These are phyloP conservation scores for Neonectria coccinea DNA, from an alignment of 2,329 filamentous ascomycete species.

Conservation along the genomic window DNA sequence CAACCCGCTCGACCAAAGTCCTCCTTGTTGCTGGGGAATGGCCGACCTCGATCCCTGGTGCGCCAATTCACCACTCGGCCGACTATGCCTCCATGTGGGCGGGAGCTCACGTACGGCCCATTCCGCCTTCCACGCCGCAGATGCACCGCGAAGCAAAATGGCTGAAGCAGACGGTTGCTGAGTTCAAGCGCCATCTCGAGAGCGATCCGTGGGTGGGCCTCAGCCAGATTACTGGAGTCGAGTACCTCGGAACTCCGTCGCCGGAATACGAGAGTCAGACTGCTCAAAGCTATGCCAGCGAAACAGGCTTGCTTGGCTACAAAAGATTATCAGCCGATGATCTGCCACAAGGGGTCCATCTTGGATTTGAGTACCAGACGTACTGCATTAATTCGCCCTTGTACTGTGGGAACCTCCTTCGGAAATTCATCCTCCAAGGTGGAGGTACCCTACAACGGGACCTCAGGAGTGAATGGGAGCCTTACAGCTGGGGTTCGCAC, in stretches of 20 bases:
- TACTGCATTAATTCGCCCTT: constrained; percentile 68
- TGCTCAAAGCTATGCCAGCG: constrained; percentile 40
- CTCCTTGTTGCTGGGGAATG: constrained; percentile 51
- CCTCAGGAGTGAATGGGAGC: constrained; percentile 49
- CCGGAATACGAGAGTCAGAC: constrained; percentile 52
- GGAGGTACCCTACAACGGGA: constrained; percentile 46
- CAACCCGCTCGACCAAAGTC: constrained; percentile 25
- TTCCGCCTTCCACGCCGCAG: constrained; percentile 54
- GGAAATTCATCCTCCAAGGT: constrained; percentile 47
- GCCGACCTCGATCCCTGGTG: constrained; percentile 50
- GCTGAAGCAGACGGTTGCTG: constrained; percentile 45
- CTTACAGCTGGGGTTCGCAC: constrained; percentile 40
- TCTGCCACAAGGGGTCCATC: constrained; percentile 56
- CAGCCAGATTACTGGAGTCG: constrained; percentile 61
- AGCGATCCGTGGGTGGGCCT: constrained; percentile 56
- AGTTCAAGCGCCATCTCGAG: constrained; percentile 40
- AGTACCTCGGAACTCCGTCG: constrained; percentile 62
- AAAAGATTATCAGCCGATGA: constrained; percentile 49
- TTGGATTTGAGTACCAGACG: constrained; percentile 64
- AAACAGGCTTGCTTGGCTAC: constrained; percentile 47
- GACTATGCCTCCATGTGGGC: constrained; percentile 70
- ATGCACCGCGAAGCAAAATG: constrained; percentile 49
- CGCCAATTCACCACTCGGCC: constrained; percentile 45
- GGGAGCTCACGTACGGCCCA: constrained; percentile 66
- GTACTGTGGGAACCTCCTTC: constrained; percentile 57